Conservation (phyloP, 2,329 filamentous ascomycete species). For the Pseudofabraea citricarpa region DNA sequence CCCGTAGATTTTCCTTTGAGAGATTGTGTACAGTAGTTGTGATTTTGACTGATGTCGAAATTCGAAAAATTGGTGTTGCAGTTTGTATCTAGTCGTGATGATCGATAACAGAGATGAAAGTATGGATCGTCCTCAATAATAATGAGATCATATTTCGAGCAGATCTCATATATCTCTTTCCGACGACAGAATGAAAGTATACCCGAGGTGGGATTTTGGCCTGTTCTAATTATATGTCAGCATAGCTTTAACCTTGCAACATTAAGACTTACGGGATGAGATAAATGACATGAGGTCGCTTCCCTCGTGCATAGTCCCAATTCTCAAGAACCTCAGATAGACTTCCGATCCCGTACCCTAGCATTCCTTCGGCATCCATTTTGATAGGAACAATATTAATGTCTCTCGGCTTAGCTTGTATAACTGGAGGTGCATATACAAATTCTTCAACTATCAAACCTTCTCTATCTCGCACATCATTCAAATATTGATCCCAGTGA, state of each 20-base stretch:
- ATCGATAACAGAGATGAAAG: conserved; percentile 85
- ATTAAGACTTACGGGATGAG: neutral
- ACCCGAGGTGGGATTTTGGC: conserved; percentile 79
- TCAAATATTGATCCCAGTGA: neutral
- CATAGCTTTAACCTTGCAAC: neutral
- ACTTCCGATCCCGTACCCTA: neutral
- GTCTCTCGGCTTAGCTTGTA: neutral
- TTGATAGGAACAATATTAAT: neutral
- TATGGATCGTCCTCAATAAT: conserved; percentile 91
- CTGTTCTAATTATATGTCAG: conserved; percentile 47
- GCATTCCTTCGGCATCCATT: neutral
- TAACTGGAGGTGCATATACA: neutral
- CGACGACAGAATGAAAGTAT: conserved; percentile 66
- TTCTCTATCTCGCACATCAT: neutral
- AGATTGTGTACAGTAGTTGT: conserved; percentile 34
- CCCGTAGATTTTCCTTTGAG: conserved; percentile 46
- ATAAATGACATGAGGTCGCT: neutral
- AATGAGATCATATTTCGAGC: conserved; percentile 75
- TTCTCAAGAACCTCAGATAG: neutral
- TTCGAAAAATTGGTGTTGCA: neutral
- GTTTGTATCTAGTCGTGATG: conserved; percentile 41
- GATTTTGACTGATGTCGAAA: conserved; percentile 8
- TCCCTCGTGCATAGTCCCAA: neutral
- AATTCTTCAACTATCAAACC: conserved; percentile 1
- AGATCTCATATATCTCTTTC: conserved; percentile 71